Conservation (phyloP, 2,329 filamentous ascomycete genomes). For the Rhinocladiella similis region DNA sequence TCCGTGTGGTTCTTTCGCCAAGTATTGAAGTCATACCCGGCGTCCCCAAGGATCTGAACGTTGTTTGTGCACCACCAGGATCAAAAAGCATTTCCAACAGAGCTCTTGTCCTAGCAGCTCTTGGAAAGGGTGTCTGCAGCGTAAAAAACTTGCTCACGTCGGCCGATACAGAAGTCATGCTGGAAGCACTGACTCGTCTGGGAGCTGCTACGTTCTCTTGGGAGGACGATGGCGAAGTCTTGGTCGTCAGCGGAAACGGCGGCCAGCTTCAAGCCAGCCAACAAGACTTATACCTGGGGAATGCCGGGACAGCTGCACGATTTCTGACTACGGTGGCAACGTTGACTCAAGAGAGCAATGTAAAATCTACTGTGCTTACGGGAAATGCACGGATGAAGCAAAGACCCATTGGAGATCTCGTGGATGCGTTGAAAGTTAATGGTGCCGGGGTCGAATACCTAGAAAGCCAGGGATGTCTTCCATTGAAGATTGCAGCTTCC, state of each 20-base stretch:
- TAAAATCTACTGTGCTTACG: constrained; percentile 75
- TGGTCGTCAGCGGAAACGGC: constrained; percentile 89
- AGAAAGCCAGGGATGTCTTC: constrained; percentile 79
- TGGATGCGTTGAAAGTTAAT: constrained; percentile 84
- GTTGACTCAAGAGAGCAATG: constrained; percentile 67
- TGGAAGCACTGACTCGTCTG: constrained; percentile 82
- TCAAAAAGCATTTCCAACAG: constrained; percentile 98
- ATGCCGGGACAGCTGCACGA: constrained; percentile 91
- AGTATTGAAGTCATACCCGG: constrained; percentile 73
- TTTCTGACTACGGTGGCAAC: constrained; percentile 92
- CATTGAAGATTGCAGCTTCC: constrained; percentile 77
- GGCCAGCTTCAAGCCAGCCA: constrained; percentile 75
- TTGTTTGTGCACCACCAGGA: constrained; percentile 83
- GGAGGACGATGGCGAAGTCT: constrained; percentile 90
- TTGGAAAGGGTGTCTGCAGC: constrained; percentile 80
- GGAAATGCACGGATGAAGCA: constrained; percentile 97
- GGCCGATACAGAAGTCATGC: constrained; percentile 96
- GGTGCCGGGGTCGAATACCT: constrained; percentile 86
- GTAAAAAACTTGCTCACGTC: constrained; percentile 93
- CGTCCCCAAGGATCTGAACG: constrained; percentile 63
- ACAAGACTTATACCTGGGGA: constrained; percentile 85
- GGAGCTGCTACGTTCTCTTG: constrained; percentile 86
- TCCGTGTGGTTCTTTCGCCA: constrained; percentile 79
- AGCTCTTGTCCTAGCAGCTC: constrained; percentile 87
- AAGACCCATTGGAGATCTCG: constrained; percentile 86